phyloP scores from a whole-genome alignment of 1,284 basidiomycete species.

The Trichosporon inkin region DNA sequence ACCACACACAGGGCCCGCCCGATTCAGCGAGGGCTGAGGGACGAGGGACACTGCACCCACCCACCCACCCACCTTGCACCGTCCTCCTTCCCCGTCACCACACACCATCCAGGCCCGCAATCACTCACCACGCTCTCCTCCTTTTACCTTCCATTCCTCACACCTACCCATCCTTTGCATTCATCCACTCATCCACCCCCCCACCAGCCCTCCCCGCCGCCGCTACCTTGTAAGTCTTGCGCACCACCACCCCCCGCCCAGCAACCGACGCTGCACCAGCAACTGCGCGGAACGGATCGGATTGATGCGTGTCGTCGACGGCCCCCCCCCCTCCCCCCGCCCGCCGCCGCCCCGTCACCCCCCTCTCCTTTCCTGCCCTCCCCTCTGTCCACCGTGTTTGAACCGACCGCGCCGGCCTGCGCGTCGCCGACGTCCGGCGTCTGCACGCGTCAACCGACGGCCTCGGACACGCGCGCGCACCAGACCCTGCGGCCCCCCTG shows the following conservation, averaged over 20 bases:
- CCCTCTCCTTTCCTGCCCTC: background rate
- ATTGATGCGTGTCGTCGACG: constrained; percentile 1
- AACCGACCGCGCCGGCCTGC: background rate
- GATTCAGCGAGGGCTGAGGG: background rate
- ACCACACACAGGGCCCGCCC: background rate
- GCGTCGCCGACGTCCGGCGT: background rate
- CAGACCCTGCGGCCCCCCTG: background rate
- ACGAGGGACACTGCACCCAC: background rate
- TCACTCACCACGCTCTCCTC: constrained; percentile 8
- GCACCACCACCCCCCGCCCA: constrained; percentile 7
- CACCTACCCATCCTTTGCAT: constrained; percentile 13
- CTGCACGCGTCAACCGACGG: background rate
- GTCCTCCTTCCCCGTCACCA: constrained; percentile 8
- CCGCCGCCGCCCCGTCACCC: constrained; percentile 6
- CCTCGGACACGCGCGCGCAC: background rate
- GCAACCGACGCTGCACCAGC: background rate
- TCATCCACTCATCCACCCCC: constrained; percentile 15
- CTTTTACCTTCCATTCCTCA: constrained; percentile 11
- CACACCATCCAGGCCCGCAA: constrained; percentile 3
- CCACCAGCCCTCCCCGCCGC: constrained; percentile 9
- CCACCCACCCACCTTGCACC: constrained; percentile 3
- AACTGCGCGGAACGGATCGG: constrained; percentile 7
- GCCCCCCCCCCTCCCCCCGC: too few relatives aligned
- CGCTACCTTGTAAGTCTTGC: constrained; percentile 19
- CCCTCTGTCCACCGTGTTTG: background rate